These are phyloP conservation scores for Xylaria multiplex DNA, from an alignment of 2,329 filamentous ascomycete genomes.

Conservation along the genomic window DNA sequence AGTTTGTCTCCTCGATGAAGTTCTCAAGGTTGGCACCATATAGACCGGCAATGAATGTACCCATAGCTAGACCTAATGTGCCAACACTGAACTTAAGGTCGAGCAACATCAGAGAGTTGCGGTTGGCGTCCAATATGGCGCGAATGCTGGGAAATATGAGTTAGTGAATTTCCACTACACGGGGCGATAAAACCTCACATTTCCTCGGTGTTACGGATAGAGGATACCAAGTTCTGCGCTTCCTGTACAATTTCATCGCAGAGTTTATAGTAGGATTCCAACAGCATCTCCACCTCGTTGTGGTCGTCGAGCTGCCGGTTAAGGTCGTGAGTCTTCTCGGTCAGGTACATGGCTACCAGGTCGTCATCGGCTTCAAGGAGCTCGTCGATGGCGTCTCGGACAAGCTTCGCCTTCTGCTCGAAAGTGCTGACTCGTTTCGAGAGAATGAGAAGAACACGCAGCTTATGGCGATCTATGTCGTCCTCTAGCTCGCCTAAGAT, in stretches of 20 bases:
- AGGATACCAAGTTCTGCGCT: slow-evolving; percentile 89
- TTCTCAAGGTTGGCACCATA: slow-evolving; percentile 99
- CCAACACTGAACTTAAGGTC: slow-evolving; percentile 97
- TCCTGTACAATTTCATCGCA: slow-evolving; percentile 98
- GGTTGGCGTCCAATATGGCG: slow-evolving; percentile 96
- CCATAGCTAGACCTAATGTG: slow-evolving; percentile 91
- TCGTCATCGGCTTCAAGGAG: slow-evolving; percentile 96
- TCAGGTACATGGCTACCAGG: slow-evolving; percentile 92
- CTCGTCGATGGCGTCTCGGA: slow-evolving; percentile 94
- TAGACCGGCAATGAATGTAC: slow-evolving; percentile 96
- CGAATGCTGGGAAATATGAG: slow-evolving; percentile 73
- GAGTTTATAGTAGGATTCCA: slow-evolving; percentile 97
- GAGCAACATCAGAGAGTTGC: slow-evolving; percentile 96
- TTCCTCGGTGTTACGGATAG: slow-evolving; percentile 97
- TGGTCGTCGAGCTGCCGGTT: slow-evolving; percentile 84
- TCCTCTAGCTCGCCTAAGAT: slow-evolving; percentile 92
- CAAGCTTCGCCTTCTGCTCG: slow-evolving; percentile 94
- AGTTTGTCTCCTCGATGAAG: slow-evolving; percentile 92
- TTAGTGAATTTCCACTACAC: slow-evolving; percentile 36
- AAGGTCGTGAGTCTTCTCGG: slow-evolving; percentile 82
- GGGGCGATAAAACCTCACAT: slow-evolving; percentile 69
- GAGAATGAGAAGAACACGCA: slow-evolving; percentile 88
- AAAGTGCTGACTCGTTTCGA: slow-evolving; percentile 97
- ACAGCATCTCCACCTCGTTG: slow-evolving; percentile 94
- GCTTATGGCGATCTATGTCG: slow-evolving; percentile 94